These are phyloP conservation scores for Phragmites australis DNA, from an alignment of 176 grass and related monocot genomes.

Conservation along the genomic window DNA sequence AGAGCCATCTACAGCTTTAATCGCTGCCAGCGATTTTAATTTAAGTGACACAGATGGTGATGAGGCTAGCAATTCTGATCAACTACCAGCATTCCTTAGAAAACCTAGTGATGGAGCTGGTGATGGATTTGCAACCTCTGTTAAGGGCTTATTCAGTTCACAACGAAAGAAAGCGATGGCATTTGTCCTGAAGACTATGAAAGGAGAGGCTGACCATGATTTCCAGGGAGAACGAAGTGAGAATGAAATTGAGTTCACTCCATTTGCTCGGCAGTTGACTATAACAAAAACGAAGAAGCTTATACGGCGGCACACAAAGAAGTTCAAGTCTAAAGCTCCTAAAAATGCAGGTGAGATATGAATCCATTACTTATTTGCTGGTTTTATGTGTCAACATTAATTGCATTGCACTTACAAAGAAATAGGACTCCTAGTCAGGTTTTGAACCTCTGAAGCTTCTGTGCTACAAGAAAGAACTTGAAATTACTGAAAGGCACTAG, in stretches of 20 bases:
- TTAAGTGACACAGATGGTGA: conserved; percentile 83
- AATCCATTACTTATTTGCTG: neutral
- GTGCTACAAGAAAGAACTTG: conserved; percentile 4
- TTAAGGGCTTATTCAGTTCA: conserved; percentile 88
- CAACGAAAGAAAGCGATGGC: conserved; percentile 81
- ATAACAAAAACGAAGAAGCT: conserved; percentile 92
- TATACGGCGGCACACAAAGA: conserved; percentile 84
- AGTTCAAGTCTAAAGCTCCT: conserved; percentile 56
- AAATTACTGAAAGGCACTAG: neutral
- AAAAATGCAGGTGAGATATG: conserved; percentile 53
- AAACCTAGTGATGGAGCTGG: conserved; percentile 90
- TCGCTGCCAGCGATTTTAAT: conserved; percentile 56
- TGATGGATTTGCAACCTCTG: conserved; percentile 87
- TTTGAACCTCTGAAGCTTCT: neutral
- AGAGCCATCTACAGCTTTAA: conserved; percentile 50
- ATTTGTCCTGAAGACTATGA: conserved; percentile 91
- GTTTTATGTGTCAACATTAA: conserved; percentile 16
- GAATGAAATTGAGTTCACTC: conserved; percentile 81
- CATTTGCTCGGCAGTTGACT: conserved; percentile 92
- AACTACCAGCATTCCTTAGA: conserved; percentile 61
- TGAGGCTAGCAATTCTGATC: conserved; percentile 61
- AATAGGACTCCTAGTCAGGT: neutral
- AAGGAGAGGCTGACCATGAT: conserved; percentile 73
- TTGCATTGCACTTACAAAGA: neutral
- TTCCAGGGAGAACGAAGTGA: conserved; percentile 89